Evolutionary conservation across 1,139 yeast genomes (phyloP).

Genomic region (Sugiyamaella japonica): DNA sequence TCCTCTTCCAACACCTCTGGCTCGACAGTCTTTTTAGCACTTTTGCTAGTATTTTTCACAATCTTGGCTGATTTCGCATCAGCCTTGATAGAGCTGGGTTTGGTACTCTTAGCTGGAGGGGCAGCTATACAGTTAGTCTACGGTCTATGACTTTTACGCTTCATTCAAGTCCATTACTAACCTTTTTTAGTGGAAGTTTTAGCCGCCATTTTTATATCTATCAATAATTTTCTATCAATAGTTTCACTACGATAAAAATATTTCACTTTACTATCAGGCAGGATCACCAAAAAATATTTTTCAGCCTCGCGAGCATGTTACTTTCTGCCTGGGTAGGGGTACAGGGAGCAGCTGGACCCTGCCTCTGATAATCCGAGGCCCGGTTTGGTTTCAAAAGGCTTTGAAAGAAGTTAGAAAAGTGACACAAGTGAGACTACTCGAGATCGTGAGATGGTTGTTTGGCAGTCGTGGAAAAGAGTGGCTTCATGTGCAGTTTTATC

Average conservation of each 20-base stretch:
- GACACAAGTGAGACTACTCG: too few relatives aligned
- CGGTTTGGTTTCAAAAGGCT: too few relatives aligned
- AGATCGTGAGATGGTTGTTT: too few relatives aligned
- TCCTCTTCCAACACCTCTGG: slow-evolving; percentile 23
- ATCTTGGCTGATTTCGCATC: slow-evolving; percentile 7
- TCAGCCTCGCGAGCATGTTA: slow-evolving; percentile 3
- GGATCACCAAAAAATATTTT: slow-evolving; percentile 6
- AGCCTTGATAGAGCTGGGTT: not conserved
- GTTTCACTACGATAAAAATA: not conserved
- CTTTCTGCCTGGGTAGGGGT: slow-evolving; percentile 2
- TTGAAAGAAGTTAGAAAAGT: too few relatives aligned
- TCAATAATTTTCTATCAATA: not conserved
- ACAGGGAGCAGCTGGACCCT: not conserved
- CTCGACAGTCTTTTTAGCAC: slow-evolving; percentile 7
- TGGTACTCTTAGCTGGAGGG: slow-evolving; percentile 4
- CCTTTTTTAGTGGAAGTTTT: slow-evolving; percentile 5
- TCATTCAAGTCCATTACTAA: not conserved
- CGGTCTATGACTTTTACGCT: not conserved
- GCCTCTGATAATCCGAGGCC: too few relatives aligned
- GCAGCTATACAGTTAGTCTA: not conserved
- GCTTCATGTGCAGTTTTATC: too few relatives aligned
- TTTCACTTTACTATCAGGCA: not conserved
- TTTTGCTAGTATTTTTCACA: slow-evolving; percentile 2
- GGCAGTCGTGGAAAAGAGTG: too few relatives aligned
- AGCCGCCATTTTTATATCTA: slow-evolving; percentile 5